Evolutionary conservation across 2,329 filamentous ascomycete species (phyloP), one percentile per base, ranked within the genome.

Genomic region (Colletotrichum horii): DNA sequence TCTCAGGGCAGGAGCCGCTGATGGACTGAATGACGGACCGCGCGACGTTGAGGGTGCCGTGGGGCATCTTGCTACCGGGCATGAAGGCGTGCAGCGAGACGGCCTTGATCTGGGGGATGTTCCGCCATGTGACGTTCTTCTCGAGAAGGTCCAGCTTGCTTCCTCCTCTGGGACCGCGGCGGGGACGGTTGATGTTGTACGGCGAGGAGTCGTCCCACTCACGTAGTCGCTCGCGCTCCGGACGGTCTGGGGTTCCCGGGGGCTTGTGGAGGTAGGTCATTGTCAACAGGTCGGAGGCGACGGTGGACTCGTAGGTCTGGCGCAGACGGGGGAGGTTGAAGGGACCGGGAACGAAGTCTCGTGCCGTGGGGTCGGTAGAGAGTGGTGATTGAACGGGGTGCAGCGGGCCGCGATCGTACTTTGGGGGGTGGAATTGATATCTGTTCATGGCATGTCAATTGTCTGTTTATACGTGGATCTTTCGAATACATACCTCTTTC

Each of bases 341-440:
- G 3, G 97, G 97, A 0, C 97, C 97, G 1, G 97, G 96, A 30
- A 94, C 89, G 84, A 97, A 99, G 82, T 95, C 90, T 82, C 97
- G 94, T 75, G 97, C 98, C 32, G 94, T 91, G 1, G 96, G 96
- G 81, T 98, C 95, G 77, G 96, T 97, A 67, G 93, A 91, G 52
- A 93, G 90, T n/a, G 95, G 96, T 75, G 95, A 94, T 87, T 98
- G 95, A 81, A 98, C 93, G 66, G 97, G 97, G 83, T 98, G 96
- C 28, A 98, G 90, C 78, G 96, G 96, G 72, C 97, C 97, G 81
- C 96, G 95, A 85, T 98, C 93, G 90, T 96, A 99, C 87, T 96
- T 97, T 78, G 97, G 97, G 66, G 96, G 94, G 78, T 96, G 95
- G 85, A 94, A 98, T 86, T 98, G 95, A 87, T 98, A 99, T 90